Evolutionary conservation across 75 land plant genomes (phyloP).

Genomic region (Selaginella moellendorffii): DNA sequence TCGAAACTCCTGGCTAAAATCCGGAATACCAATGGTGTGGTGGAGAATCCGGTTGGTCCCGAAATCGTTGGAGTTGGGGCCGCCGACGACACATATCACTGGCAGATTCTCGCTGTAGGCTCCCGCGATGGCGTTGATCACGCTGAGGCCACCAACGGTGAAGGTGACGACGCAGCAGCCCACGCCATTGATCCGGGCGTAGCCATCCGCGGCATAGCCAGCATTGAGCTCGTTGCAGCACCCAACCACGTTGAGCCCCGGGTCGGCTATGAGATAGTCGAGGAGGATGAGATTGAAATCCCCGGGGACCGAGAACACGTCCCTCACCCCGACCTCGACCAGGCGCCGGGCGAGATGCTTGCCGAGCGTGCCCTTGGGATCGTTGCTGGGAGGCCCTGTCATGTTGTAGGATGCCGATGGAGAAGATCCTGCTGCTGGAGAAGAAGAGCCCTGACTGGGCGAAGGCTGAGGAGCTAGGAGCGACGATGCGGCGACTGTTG

Average conservation of each 20-base stretch:
- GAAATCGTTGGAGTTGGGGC: conserved; percentile 9
- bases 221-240: conserved; percentile 11
- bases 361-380: conserved; percentile 14
- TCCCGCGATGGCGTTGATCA: conserved; percentile 1
- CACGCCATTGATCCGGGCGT: not conserved
- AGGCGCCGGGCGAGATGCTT: not conserved
- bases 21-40: conserved; percentile 4
- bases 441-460: no score
- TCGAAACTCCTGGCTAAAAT: conserved; percentile 8
- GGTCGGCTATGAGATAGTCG: not conserved
- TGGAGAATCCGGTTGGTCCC: conserved; percentile 4
- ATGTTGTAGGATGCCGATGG: no score
- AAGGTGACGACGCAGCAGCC: conserved; percentile 5
- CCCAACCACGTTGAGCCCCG: not conserved
- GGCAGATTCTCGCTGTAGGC: conserved; percentile 7
- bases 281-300: conserved; percentile 3
- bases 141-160: conserved; percentile 7
- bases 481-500: not conserved
- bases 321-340: conserved; percentile 8
- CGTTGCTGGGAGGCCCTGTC: not conserved
- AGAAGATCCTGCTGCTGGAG: no score
- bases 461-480: not conserved
- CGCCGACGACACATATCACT: conserved; percentile 4
- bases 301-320: conserved; percentile 6
- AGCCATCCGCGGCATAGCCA: conserved; percentile 6